phyloP scores from a whole-genome alignment of 2,329 filamentous ascomycete species.

The Nemania diffusa region DNA sequence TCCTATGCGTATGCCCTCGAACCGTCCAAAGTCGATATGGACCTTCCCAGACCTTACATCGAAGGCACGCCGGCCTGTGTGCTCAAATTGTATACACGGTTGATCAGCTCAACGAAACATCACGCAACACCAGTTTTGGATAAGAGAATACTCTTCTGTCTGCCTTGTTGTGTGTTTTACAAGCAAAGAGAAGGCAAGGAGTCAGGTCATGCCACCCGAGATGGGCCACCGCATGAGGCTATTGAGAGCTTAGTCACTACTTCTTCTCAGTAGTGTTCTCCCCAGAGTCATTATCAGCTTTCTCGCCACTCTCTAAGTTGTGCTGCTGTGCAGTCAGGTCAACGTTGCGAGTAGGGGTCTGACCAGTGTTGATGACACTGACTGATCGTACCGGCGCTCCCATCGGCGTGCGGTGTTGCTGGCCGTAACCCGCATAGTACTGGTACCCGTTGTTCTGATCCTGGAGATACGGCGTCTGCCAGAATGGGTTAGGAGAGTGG shows the following conservation, averaged over 20 bases:
- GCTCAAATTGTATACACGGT: conserved; percentile 29
- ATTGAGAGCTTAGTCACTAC: conserved; percentile 14
- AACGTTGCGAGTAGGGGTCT: conserved; percentile 28
- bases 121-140: conserved; percentile 18
- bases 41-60: conserved; percentile 22
- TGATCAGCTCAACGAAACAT: conserved; percentile 21
- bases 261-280: conserved; percentile 25
- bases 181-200: conserved; percentile 24
- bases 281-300: conserved; percentile 19
- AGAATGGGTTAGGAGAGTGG: conserved; percentile 31
- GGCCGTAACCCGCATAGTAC: conserved; percentile 34
- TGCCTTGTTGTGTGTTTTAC: conserved; percentile 15
- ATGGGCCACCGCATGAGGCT: neutral
- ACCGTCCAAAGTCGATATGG: conserved; percentile 34
- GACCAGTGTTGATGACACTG: conserved; percentile 16
- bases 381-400: conserved; percentile 15
- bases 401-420: conserved; percentile 22
- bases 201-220: conserved; percentile 6
- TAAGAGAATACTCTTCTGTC: conserved; percentile 25
- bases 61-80: conserved; percentile 27
- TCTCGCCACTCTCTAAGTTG: conserved; percentile 15
- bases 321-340: conserved; percentile 26
- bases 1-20: conserved; percentile 42
- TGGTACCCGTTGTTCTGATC: conserved; percentile 38
- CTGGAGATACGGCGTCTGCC: conserved; percentile 46